These are phyloP conservation scores for Oropetium thomaeum DNA, from an alignment of 176 grass and related monocot species.

Conservation along the genomic window DNA sequence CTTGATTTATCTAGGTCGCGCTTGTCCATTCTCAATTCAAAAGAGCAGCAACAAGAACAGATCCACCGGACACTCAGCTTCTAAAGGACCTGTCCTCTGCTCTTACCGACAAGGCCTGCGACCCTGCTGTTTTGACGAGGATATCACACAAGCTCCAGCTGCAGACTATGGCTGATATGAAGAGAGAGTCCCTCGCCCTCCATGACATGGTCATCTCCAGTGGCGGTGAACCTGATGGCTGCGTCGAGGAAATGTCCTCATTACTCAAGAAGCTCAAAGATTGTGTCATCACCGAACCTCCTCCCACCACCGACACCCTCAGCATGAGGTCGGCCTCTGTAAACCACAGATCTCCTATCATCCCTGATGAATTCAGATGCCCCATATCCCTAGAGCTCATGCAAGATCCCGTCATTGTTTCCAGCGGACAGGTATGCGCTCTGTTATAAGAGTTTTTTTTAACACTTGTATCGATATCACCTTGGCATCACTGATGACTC, in stretches of 20 bases:
- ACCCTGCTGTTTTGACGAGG: constrained; percentile 43
- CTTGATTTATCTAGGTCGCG: constrained; percentile 38
- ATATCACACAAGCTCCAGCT: constrained; percentile 86
- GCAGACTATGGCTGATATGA: constrained; percentile 71
- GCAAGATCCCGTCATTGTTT: constrained; percentile 91
- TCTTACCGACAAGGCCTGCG: constrained; percentile 34
- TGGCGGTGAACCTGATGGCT: constrained; percentile 57
- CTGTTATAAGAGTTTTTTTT: neutral
- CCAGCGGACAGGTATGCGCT: constrained; percentile 67
- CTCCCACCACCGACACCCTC: constrained; percentile 20
- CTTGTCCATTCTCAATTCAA: constrained; percentile 82
- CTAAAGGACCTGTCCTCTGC: constrained; percentile 50
- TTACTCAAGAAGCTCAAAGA: constrained; percentile 85
- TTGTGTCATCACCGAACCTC: constrained; percentile 39
- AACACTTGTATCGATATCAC: neutral
- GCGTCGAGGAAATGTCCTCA: constrained; percentile 79
- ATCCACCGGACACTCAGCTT: constrained; percentile 52
- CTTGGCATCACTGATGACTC: neutral
- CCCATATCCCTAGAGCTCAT: constrained; percentile 95
- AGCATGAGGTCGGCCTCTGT: constrained; percentile 36
- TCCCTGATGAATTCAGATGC: constrained; percentile 90
- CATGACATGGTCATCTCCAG: constrained; percentile 85
- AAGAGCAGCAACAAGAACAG: constrained; percentile 52
- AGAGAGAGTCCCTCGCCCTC: constrained; percentile 78
- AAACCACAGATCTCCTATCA: constrained; percentile 72